phyloP scores from a whole-genome alignment of 768 basidiomycete species.

The Ramaria rubella region DNA sequence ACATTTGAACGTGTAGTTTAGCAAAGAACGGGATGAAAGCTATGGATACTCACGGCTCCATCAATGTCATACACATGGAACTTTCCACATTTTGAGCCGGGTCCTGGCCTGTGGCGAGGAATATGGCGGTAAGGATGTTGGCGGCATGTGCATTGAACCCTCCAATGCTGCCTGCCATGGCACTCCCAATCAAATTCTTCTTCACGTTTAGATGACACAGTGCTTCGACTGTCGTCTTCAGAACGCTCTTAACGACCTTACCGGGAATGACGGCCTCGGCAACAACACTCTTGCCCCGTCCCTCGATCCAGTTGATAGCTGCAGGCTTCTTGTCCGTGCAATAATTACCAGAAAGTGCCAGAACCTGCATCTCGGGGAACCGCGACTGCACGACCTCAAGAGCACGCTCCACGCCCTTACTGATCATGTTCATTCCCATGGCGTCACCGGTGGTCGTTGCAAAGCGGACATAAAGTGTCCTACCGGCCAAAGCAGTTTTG shows the following conservation, averaged over 20 bases:
- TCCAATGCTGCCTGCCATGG: conserved; percentile 97
- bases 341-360: conserved; percentile 94
- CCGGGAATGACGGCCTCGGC: conserved; percentile 93
- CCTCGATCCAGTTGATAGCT: conserved; percentile 99
- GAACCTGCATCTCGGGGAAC: conserved; percentile 88
- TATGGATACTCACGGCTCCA: conserved; percentile 81
- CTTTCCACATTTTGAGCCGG: conserved; percentile 99
- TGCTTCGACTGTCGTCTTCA: conserved; percentile 92
- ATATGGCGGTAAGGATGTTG: conserved; percentile 94
- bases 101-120: conserved; percentile 95
- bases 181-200: conserved; percentile 96
- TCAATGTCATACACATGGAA: conserved; percentile 96
- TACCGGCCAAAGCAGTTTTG: conserved; percentile 87
- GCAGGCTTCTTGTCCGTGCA: conserved; percentile 99
- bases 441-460: conserved; percentile 94
- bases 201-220: conserved; percentile 88
- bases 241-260: conserved; percentile 75
- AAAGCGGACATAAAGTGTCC: conserved; percentile 90
- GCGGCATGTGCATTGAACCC: conserved; percentile 99
- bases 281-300: conserved; percentile 95
- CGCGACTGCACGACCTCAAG: conserved; percentile 67
- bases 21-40: neutral
- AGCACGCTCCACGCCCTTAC: conserved; percentile 95
- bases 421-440: conserved; percentile 99
- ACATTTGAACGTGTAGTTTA: conserved; percentile 8